These are phyloP conservation scores for Chlorella sp. DNA, from an alignment of 139 green algal species.

Conservation along the genomic window DNA sequence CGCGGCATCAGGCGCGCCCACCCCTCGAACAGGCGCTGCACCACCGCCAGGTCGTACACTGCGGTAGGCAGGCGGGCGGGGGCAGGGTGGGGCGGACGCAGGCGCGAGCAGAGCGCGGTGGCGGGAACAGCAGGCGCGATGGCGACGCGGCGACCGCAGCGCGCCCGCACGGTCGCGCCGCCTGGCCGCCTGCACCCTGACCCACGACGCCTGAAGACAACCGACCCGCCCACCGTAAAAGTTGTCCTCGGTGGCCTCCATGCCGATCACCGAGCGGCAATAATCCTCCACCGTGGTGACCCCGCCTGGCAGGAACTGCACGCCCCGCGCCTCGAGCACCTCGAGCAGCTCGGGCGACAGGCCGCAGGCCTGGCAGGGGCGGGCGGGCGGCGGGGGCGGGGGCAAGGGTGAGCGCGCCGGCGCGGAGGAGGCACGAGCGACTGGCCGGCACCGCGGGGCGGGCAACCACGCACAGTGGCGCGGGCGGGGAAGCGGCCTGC, in stretches of 20 bases:
- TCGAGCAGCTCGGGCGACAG: slow-evolving; percentile 19
- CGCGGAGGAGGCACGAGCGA: no score
- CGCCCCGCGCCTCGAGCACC: slow-evolving; percentile 16
- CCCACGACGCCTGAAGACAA: no score
- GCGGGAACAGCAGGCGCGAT: no score
- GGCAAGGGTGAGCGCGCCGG: no score
- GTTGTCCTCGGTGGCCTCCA: slow-evolving; percentile 21
- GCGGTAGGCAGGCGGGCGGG: background rate
- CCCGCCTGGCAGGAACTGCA: slow-evolving; percentile 19
- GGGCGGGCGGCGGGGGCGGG: background rate
- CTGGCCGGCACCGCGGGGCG: no score
- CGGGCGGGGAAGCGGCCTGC: background rate
- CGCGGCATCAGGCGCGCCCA: slow-evolving; percentile 79
- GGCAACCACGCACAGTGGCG: background rate
- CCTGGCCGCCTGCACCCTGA: no score
- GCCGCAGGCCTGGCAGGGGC: background rate
- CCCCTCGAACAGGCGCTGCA: slow-evolving; percentile 33
- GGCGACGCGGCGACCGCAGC: no score
- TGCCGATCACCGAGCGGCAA: slow-evolving; percentile 8
- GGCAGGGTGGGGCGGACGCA: background rate
- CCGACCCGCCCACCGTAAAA: no score
- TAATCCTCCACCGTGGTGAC: slow-evolving; percentile 21
- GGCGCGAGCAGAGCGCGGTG: background rate
- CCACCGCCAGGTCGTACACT: slow-evolving; percentile 27
- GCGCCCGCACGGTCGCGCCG: no score